Base-by-base conservation (phyloP, 495 filamentous ascomycete species). In the Clohesyomyces aquaticus region DNA sequence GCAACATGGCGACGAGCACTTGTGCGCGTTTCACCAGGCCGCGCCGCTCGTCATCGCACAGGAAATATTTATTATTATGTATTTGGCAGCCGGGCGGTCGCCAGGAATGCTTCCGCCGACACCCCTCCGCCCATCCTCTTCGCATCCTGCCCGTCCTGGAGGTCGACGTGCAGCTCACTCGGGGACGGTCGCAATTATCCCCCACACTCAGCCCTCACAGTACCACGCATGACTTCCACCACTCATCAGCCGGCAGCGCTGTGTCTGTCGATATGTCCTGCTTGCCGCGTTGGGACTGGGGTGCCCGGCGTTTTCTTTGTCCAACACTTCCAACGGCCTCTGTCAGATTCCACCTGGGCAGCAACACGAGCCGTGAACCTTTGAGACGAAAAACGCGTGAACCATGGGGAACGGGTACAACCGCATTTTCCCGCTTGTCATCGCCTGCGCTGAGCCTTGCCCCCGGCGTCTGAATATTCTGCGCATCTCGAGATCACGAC, bases 161-260 rank as follows among this genome's bases (percentile, higher is more conserved):
- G 14, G 32, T 14, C 6, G 6, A 38, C 32, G 6, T 6, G 32
- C 32, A 38, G 32, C 32, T 6, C 32, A 38, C 6, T 6, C 32
- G 32, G 6, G 32, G 6, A 38, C 14, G 6, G 6, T 52, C 27
- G 26, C 29, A 28, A 18, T 16, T 3, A 55, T 41, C 51, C 51
- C 51, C 51, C 51, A 55, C 51, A 25, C 25, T 6, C 32, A 38
- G 32, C 32, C 32, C 32, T 38, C n/a, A 32, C 16, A 2, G 27
- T n/a, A n/a, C n/a, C 54, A 21, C 54, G 54, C 54, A 57, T 57
- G 54, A 57, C 54, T 46, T 12, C 29, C 9, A 8, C 29, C 27
- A n/a, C n/a, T n/a, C n/a, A n/a, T 38, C 32, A 23, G n/a, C 48
- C n/a, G 22, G n/a, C 12, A 52, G 48, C 3, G 18, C 23, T 52